Base-by-base conservation (phyloP, 2,329 filamentous ascomycete genomes). In the Chaetomium sp. region DNA sequence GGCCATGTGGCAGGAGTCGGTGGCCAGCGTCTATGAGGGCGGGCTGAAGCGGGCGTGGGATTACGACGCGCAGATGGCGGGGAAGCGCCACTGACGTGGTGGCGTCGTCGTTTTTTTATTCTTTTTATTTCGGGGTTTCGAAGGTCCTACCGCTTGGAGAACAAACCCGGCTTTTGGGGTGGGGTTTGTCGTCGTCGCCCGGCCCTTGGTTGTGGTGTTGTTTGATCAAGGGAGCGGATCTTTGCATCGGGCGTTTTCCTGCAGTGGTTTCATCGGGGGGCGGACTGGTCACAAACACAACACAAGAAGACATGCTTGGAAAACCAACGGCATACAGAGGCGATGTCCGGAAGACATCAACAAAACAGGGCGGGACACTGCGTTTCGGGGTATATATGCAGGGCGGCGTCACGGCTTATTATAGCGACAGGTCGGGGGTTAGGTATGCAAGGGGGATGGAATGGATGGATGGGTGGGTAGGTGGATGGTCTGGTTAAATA, bases 1-100 rank as follows among this genome's bases (percentile, higher is more conserved):
- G 4, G 87, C 86, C 65, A 90, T 90, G 88, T 90, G 88, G 88
- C 87, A 89, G 73, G 86, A 90, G 72, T 88, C 86, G 13, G 88
- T 90, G 62, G 87, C 87, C 13, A 88, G 85, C 69, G 87, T 89
- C 5, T 89, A 89, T 74, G 86, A 89, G 71, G 84, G 85, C 51
- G 86, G 86, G 4, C 74, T 89, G 56, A 89, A 89, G 75, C 79
- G 87, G 57, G 74, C 79, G 54, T 89, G 86, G 86, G 86, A 87
- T 68, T 85, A 83, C 70, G 82, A 85, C 62, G 71, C 72, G 27
- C 74, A 75, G 16, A 68, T 71, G 67, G 35, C 64, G 4, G 65
- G 69, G 25, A 72, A 72, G 63, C 70, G 70, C 2, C 71, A 65
- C 56, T 71, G 58, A 68, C 33, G 13, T 21, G 25, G 21, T 1